phyloP scores from a whole-genome alignment of 106 monocot genomes.

The Dendrobium chrysotoxum region DNA sequence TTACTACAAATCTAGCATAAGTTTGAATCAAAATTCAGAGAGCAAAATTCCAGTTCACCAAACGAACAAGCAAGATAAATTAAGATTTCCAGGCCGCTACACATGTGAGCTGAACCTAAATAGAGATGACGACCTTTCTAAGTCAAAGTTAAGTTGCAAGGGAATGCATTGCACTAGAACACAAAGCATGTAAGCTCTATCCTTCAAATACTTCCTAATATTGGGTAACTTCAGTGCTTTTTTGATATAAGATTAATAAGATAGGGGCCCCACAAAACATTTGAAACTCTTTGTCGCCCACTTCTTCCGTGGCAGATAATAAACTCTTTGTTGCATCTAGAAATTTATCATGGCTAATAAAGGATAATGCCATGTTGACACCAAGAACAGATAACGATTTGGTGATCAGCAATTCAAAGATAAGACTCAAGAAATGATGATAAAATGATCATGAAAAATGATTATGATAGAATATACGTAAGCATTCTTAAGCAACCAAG shows the following conservation, averaged over 20 bases:
- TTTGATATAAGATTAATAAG: no score
- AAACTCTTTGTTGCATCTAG: no score
- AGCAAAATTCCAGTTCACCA: not conserved
- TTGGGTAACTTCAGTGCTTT: no score
- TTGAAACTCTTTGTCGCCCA: not conserved
- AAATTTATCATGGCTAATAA: not conserved
- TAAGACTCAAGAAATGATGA: not conserved
- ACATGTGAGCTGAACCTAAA: not conserved
- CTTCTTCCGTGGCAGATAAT: not conserved
- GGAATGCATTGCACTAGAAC: not conserved
- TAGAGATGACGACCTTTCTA: not conserved
- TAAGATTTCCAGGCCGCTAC: not conserved
- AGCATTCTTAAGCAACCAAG: not conserved
- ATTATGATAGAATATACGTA: not conserved
- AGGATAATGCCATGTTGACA: not conserved
- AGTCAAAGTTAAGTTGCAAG: not conserved
- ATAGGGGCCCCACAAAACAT: not conserved
- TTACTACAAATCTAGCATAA: not conserved
- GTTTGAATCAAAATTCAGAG: not conserved
- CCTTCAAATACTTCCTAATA: not conserved
- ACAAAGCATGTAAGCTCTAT: not conserved
- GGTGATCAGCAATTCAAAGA: not conserved
- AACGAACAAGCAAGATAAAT: not conserved
- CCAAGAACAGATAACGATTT: not conserved
- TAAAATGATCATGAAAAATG: not conserved